Percentiles rank a stretch among this genome's conserved stretches.
phyloP scores from a whole-genome alignment of 2,329 filamentous ascomycete genomes.

The Arthrinium phaeospermum region DNA sequence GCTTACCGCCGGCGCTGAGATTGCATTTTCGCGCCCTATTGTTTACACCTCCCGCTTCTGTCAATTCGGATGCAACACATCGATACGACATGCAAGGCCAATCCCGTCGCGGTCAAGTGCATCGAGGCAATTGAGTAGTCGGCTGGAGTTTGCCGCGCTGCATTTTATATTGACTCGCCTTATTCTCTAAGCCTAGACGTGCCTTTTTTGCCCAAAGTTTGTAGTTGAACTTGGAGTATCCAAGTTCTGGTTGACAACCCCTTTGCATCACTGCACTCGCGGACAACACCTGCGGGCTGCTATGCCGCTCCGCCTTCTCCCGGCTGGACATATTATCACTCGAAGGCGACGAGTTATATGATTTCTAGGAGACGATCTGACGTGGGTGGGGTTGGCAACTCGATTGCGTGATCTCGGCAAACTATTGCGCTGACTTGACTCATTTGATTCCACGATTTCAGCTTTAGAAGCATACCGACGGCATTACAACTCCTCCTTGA shows the following conservation, averaged over 20 bases:
- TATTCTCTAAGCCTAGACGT: not conserved
- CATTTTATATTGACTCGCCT: not conserved
- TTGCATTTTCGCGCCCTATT: not conserved
- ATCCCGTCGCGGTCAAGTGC: not conserved
- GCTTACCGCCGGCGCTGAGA: not conserved
- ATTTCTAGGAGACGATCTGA: not conserved
- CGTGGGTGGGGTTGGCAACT: too few relatives aligned
- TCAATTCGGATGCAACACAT: not conserved
- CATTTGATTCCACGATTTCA: too few relatives aligned
- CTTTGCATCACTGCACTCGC: not conserved
- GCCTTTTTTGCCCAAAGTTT: too few relatives aligned
- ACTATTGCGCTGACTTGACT: too few relatives aligned
- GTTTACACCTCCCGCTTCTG: not conserved
- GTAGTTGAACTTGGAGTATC: fast-evolving
- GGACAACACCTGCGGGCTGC: not conserved
- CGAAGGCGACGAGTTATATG: not conserved
- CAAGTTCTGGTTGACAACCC: not conserved
- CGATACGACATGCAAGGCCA: too few relatives aligned
- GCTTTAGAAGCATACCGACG: too few relatives aligned
- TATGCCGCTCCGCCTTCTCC: not conserved
- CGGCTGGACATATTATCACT: not conserved
- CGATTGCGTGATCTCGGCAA: too few relatives aligned
- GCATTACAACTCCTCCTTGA: too few relatives aligned
- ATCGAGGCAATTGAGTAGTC: not conserved
- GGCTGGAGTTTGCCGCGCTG: too few relatives aligned